phyloP scores from a whole-genome alignment of 108 stramenopile species.

The Cyclotella distinguenda region DNA sequence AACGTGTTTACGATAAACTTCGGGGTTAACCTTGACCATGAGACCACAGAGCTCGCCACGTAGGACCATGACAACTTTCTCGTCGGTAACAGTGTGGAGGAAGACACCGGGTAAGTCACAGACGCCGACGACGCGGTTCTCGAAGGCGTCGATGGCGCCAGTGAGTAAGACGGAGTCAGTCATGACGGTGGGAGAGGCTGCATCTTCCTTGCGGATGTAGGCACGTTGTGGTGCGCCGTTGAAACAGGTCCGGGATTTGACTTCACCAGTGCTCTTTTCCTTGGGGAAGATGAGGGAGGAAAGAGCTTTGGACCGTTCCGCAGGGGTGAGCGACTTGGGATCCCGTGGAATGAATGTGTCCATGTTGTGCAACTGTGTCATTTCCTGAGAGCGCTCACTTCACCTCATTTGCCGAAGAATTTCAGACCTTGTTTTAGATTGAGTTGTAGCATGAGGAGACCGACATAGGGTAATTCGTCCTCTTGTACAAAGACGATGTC shows the following conservation, averaged over 20 bases:
- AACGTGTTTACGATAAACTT: neutral
- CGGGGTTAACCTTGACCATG: neutral
- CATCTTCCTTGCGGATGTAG: conserved; percentile 40
- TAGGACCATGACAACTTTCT: conserved; percentile 21
- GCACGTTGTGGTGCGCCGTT: conserved; percentile 32
- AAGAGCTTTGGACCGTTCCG: conserved; percentile 26
- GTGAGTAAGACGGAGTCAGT: conserved; percentile 33
- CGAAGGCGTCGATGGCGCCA: conserved; percentile 45
- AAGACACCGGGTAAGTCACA: conserved; percentile 54
- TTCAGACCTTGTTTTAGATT: neutral
- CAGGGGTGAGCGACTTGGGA: neutral
- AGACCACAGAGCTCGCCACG: conserved; percentile 10
- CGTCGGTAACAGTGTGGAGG: conserved; percentile 46
- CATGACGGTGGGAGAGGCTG: conserved; percentile 38
- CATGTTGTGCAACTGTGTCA: neutral
- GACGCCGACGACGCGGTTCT: conserved; percentile 47
- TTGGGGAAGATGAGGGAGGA: conserved; percentile 39
- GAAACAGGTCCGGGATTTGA: conserved; percentile 36
- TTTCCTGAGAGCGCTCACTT: neutral
- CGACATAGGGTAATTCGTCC: neutral
- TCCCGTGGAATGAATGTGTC: neutral
- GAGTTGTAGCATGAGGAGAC: neutral
- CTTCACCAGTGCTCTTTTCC: conserved; percentile 35
- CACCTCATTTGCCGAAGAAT: neutral
- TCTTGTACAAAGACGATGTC: too few relatives aligned